Base-by-base conservation (phyloP, 768 basidiomycete genomes). In the Rhodocollybia butyracea region DNA sequence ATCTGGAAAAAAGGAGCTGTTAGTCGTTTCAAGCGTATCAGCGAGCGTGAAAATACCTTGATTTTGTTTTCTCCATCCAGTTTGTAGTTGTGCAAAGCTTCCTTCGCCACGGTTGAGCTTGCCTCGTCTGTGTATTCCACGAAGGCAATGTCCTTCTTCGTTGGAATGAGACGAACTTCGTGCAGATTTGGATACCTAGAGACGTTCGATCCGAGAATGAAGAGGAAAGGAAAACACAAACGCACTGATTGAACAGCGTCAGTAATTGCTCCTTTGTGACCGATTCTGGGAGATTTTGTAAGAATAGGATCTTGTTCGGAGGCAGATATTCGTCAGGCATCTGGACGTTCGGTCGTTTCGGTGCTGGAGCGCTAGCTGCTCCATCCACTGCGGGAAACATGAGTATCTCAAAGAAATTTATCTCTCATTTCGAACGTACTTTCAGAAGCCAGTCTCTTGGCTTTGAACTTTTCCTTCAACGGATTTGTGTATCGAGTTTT, bases 261-360 rank as follows among this genome's bases (percentile, higher is more conserved):
- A 89, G 83, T 58, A 99, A 87, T 65, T 91, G 88, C 51, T 97
- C 95, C 67, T 96, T 94, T 53, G 89, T 94, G 60, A 94, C 94
- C 39, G 72, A 88, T 66, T 97, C 94, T 19, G 95, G 94, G 22
- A 99, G 78, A 68, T 98, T 98, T 73, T 99, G 97, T 60, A 99
- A 69, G 82, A 99, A 99, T 50, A 99, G 81, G 71, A 98, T 96
- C 70, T 95, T 94, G 88, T 99, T 99, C 36, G 97, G 96, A 2
- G 97, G 97, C 6, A 99, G 83, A 70, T 98, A 98, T 70, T 99
- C 97, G 86, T 99, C 97, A 38, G 96, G 95, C 94, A 98, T 97
- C 69, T 95, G 92, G 57, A 97, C 89, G 61, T 86, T 84, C 22
- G 90, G 90, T 40, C 90, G 82, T 71, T 86, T 91, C 19, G 89